Conservation (phyloP, 768 basidiomycete species). For the Tubosaeta sp. region DNA sequence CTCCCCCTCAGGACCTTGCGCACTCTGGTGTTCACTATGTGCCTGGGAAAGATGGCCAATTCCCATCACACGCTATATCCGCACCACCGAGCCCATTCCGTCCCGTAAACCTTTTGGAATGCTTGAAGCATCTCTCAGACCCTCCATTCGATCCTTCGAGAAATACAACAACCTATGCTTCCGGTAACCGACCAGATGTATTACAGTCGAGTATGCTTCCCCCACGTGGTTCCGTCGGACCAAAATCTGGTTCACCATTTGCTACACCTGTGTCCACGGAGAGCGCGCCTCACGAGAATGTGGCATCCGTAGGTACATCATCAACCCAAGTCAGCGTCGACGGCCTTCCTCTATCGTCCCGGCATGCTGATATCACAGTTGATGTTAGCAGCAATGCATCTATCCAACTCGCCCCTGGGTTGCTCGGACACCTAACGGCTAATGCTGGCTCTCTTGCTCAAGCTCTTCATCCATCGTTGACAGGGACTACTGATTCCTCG, state of each 20-base stretch:
- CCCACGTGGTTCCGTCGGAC: conserved; percentile 35
- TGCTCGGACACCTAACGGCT: conserved; percentile 2
- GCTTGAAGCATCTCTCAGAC: conserved; percentile 17
- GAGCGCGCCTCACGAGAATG: background rate
- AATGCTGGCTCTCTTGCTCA: background rate
- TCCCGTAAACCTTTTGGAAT: conserved; percentile 28
- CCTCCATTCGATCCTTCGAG: conserved; percentile 1
- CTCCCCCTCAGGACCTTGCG: conserved; percentile 40
- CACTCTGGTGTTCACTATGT: conserved; percentile 13
- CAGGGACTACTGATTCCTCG: conserved; percentile 5
- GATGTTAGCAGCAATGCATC: conserved; percentile 4
- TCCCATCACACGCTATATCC: conserved; percentile 11
- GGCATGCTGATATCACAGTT: conserved; percentile 3
- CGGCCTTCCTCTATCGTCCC: conserved; percentile 23
- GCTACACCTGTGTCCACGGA: conserved; percentile 10
- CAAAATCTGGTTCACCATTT: conserved; percentile 39
- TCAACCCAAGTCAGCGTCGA: conserved; percentile 11
- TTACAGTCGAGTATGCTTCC: conserved; percentile 7
- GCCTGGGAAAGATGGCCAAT: conserved; percentile 16
- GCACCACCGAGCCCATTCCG: conserved; percentile 32
- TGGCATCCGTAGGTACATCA: conserved; percentile 1
- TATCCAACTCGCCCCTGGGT: background rate
- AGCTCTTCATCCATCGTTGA: background rate
- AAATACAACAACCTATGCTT: background rate
- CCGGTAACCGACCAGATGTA: conserved; percentile 1